These are phyloP conservation scores for Phragmites australis DNA, from an alignment of 176 grass and related monocot species.

Conservation along the genomic window DNA sequence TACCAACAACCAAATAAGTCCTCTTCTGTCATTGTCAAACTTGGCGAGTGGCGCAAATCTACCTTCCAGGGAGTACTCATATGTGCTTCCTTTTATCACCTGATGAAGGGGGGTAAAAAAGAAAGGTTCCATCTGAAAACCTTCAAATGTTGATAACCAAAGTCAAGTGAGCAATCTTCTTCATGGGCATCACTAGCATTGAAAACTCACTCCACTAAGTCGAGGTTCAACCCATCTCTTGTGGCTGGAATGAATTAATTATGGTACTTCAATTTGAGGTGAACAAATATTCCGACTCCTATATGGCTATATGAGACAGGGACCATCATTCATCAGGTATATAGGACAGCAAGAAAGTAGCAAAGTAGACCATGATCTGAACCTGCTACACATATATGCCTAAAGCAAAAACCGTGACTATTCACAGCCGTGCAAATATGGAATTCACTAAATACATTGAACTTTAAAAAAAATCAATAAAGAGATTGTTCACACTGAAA, in stretches of 20 bases:
- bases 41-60: background rate
- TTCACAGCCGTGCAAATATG: background rate
- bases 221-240: background rate
- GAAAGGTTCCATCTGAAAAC: background rate
- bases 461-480: background rate
- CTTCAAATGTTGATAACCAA: background rate
- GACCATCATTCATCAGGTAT: background rate
- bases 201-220: background rate
- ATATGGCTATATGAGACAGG: background rate
- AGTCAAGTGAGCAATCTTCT: background rate
- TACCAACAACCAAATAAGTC: background rate
- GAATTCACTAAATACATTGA: background rate
- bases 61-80: background rate
- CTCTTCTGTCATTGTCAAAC: background rate
- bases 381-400: background rate
- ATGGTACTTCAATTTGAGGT: background rate
- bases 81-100: background rate
- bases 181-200: conserved; percentile 16
- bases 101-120: too few relatives aligned
- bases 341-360: background rate
- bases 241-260: background rate
- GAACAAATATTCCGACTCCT: background rate
- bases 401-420: background rate
- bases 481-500: background rate
- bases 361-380: background rate